These are phyloP conservation scores for Lodderomyces pseudojiufengensis DNA, from an alignment of 1,139 yeast genomes.

Conservation along the genomic window DNA sequence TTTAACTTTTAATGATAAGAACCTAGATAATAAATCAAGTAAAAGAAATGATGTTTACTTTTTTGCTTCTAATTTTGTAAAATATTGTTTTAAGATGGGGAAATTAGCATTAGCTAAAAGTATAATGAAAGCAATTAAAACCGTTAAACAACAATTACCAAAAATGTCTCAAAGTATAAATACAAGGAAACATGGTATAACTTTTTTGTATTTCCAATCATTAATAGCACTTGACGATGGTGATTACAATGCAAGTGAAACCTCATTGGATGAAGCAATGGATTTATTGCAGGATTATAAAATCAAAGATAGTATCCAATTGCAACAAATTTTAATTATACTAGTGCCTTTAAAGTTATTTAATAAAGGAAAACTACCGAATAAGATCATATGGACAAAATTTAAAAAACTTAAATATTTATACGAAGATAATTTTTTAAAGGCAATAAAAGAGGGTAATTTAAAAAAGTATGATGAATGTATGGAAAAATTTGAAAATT, in stretches of 20 bases:
- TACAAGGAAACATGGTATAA: constrained; percentile 51
- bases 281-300: constrained; percentile 19
- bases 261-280: constrained; percentile 48
- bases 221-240: constrained; percentile 60
- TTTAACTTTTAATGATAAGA: constrained; percentile 75
- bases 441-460: constrained; percentile 54
- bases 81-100: constrained; percentile 64
- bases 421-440: constrained; percentile 47
- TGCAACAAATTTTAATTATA: constrained; percentile 43
- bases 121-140: constrained; percentile 67
- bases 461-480: constrained; percentile 44
- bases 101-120: constrained; percentile 77
- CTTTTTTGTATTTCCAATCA: constrained; percentile 66
- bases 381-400: constrained; percentile 33
- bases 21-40: constrained; percentile 43
- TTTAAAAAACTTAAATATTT: constrained; percentile 42
- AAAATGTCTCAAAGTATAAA: constrained; percentile 48
- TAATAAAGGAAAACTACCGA: constrained; percentile 41
- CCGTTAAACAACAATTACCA: constrained; percentile 44
- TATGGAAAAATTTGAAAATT: constrained; percentile 41
- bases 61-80: constrained; percentile 70
- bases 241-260: constrained; percentile 50
- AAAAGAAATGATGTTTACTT: constrained; percentile 69
- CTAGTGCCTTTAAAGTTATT: constrained; percentile 55
- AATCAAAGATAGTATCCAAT: constrained; percentile 19